These are phyloP conservation scores for Porphyra umbilicalis DNA, from an alignment of 31 red algal species.

Conservation along the genomic window DNA sequence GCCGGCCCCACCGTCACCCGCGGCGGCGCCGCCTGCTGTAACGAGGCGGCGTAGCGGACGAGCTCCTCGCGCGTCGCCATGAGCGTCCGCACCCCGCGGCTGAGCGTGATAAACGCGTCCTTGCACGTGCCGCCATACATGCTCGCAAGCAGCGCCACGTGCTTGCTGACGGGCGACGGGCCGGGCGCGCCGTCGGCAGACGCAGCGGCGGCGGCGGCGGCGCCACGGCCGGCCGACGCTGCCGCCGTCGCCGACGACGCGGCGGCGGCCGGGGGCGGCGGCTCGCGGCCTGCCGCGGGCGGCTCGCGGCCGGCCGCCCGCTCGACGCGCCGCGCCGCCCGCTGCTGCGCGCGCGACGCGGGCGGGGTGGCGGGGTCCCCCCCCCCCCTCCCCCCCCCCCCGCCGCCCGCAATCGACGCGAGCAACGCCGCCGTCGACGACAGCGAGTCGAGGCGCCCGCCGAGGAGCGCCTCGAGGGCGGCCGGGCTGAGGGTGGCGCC, in stretches of 20 bases:
- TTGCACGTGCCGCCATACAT: constrained; percentile 58
- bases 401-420: not conserved
- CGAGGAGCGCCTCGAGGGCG: not conserved
- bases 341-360: not conserved
- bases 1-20: not conserved
- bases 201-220: not conserved
- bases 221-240: not conserved
- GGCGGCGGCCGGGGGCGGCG: not conserved
- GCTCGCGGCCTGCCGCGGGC: not conserved
- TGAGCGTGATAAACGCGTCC: constrained; percentile 45
- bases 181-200: not conserved
- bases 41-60: constrained; percentile 29
- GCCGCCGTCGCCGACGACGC: not conserved
- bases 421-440: not conserved
- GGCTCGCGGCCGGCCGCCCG: not conserved
- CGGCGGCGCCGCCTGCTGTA: not conserved
- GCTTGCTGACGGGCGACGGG: constrained; percentile 20
- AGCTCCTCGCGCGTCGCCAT: constrained; percentile 62
- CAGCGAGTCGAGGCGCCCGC: not conserved
- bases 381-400: not conserved
- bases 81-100: constrained; percentile 44
- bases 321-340: not conserved
- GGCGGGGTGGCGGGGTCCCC: not conserved
- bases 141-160: constrained; percentile 27
- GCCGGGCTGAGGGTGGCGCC: not conserved